A percentile compares a stretch with the other conserved stretches of the same genome.
phyloP scores from a whole-genome alignment of 495 filamentous ascomycete genomes.

The Annulohypoxylon stygium region DNA sequence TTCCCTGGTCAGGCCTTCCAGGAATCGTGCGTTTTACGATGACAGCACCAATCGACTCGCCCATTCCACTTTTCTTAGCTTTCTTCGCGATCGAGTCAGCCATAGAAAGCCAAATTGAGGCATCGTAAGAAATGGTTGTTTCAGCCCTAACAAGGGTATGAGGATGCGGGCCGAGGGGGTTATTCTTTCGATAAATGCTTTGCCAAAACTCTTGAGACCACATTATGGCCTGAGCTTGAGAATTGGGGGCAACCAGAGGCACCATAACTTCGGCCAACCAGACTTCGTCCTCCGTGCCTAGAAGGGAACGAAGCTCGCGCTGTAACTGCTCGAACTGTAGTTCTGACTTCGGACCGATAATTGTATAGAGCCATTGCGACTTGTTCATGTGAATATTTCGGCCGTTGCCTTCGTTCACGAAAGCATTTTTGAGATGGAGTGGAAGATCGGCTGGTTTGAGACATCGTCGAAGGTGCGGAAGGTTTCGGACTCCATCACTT shows the following conservation, averaged over 20 bases:
- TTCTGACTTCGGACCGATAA: constrained; percentile 58
- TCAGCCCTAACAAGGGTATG: constrained; percentile 67
- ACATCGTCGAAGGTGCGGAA: constrained; percentile 85
- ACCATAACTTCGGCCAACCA: constrained; percentile 69
- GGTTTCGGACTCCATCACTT: constrained; percentile 63
- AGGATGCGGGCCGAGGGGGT: constrained; percentile 80
- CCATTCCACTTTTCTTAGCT: constrained; percentile 66
- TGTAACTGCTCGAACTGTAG: constrained; percentile 57
- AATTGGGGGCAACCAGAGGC: constrained; percentile 81
- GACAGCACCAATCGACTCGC: constrained; percentile 83
- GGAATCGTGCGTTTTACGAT: constrained; percentile 71
- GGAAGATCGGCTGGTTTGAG: constrained; percentile 79
- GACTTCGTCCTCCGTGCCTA: constrained; percentile 61
- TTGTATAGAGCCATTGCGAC: constrained; percentile 63
- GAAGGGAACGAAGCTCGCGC: constrained; percentile 49
- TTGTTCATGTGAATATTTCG: constrained; percentile 61
- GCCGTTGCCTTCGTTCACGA: constrained; percentile 61
- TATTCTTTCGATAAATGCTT: constrained; percentile 84
- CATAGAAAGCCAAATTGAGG: constrained; percentile 74
- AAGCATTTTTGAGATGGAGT: constrained; percentile 60
- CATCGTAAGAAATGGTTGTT: constrained; percentile 69
- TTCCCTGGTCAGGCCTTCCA: constrained; percentile 55
- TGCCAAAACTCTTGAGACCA: constrained; percentile 90
- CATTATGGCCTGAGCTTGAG: constrained; percentile 75
- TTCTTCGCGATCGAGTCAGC: constrained; percentile 73